phyloP scores from a whole-genome alignment of 805 yeast species.

The Blastobotrys peoriensis region DNA sequence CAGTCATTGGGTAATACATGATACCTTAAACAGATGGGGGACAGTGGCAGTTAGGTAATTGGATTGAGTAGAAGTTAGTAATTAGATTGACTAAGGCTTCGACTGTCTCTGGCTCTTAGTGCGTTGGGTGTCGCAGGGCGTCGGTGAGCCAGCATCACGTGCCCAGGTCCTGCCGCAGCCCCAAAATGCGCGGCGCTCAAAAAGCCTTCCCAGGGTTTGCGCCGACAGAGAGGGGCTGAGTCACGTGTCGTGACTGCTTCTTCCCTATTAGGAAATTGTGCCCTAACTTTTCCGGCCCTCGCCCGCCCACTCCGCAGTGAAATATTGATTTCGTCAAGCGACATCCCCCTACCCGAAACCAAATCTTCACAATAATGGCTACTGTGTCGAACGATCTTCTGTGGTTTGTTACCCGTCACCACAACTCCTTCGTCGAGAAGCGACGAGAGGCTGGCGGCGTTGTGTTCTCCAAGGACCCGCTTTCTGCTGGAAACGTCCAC shows the following conservation, averaged over 20 bases:
- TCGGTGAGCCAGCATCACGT: too few species aligned
- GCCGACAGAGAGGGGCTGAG: too few species aligned
- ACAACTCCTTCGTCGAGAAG: constrained; percentile 45
- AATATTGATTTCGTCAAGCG: too few species aligned
- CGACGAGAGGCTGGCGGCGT: constrained; percentile 36
- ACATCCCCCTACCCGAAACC: neutral
- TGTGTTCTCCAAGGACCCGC: constrained; percentile 44
- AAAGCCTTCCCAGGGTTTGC: too few species aligned
- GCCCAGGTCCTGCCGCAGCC: too few species aligned
- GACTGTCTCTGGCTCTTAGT: too few species aligned
- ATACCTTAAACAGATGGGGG: too few species aligned
- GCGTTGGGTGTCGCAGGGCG: too few species aligned
- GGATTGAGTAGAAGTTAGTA: too few species aligned
- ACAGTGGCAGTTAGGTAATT: too few species aligned
- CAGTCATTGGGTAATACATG: neutral
- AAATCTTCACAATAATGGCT: neutral
- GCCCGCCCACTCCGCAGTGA: neutral
- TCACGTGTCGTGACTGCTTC: neutral
- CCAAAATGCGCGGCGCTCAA: too few species aligned
- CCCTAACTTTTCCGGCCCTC: neutral
- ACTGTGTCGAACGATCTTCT: constrained; percentile 35
- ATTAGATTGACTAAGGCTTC: too few species aligned
- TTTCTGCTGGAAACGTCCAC: constrained; percentile 43
- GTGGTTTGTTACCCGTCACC: constrained; percentile 46
- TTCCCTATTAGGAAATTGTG: neutral